Percentiles rank a stretch among this genome's conserved stretches.
phyloP scores from a whole-genome alignment of 2,329 filamentous ascomycete species.

The Didymosphaeria variabile region DNA sequence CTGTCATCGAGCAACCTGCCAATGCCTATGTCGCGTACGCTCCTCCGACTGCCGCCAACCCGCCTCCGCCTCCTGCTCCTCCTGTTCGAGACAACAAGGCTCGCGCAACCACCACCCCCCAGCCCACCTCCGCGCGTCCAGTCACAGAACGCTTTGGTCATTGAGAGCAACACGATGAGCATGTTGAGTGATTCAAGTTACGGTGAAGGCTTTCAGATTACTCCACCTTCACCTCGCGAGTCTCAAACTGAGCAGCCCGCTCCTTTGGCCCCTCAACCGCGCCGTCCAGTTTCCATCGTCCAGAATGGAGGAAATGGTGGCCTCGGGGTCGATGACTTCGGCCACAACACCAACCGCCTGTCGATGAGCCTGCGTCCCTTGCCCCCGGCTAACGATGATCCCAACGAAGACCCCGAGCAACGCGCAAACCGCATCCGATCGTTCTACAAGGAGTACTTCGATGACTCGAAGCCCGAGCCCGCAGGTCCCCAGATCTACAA shows the following conservation, averaged over 20 bases:
- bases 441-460: slow-evolving; percentile 99
- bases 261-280: slow-evolving; percentile 40
- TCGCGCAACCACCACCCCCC: slow-evolving; percentile 30
- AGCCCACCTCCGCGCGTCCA: slow-evolving; percentile 40
- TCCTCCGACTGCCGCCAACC: slow-evolving; percentile 28
- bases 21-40: slow-evolving; percentile 48
- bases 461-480: slow-evolving; percentile 72
- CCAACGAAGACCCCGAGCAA: slow-evolving; percentile 89
- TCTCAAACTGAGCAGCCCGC: slow-evolving; percentile 25
- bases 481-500: slow-evolving; percentile 47
- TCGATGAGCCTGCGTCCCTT: slow-evolving; percentile 79
- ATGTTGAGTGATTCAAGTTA: slow-evolving; percentile 63
- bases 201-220: slow-evolving; percentile 62
- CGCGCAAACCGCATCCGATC: slow-evolving; percentile 96
- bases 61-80: slow-evolving; percentile 27
- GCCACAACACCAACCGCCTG: slow-evolving; percentile 57
- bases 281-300: slow-evolving; percentile 27
- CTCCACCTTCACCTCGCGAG: slow-evolving; percentile 52
- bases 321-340: slow-evolving; percentile 43
- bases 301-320: slow-evolving; percentile 19
- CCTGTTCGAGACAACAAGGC: slow-evolving; percentile 36
- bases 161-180: slow-evolving; percentile 47
- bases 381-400: slow-evolving; percentile 73
- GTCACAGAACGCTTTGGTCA: slow-evolving; percentile 45
- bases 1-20: slow-evolving; percentile 25